Conservation (phyloP, 257 asterid species). For the Nicotiana attenuata region DNA sequence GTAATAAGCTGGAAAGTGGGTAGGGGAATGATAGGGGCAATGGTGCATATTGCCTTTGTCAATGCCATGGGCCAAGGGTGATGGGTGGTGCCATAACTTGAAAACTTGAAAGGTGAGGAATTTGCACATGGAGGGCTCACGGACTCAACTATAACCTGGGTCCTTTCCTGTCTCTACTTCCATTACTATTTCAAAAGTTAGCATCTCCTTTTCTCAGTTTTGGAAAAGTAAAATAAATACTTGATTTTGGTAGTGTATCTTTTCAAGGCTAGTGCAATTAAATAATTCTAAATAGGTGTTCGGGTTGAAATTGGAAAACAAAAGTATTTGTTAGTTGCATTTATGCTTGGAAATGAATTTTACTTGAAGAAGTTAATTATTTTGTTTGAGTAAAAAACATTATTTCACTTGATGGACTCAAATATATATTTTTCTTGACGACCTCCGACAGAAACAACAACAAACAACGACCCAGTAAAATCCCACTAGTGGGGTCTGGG, state of each 20-base stretch:
- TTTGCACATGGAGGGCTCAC: conserved; percentile 55
- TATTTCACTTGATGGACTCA: too few relatives aligned
- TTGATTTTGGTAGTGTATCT: background rate
- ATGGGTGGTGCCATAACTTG: conserved; percentile 19
- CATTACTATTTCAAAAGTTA: background rate
- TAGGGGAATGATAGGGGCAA: conserved; percentile 33
- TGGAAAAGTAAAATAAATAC: background rate
- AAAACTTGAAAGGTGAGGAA: conserved; percentile 36
- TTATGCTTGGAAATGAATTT: too few relatives aligned
- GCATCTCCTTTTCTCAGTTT: background rate
- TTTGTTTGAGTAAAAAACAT: too few relatives aligned
- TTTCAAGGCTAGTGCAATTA: background rate
- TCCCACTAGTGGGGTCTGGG: too few relatives aligned
- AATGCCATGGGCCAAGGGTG: conserved; percentile 36
- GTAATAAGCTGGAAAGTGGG: conserved; percentile 38
- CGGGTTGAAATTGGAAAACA: too few relatives aligned
- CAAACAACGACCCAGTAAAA: too few relatives aligned
- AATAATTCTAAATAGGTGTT: background rate
- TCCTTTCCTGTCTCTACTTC: background rate
- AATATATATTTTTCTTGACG: too few relatives aligned
- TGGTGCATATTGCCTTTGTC: conserved; percentile 40
- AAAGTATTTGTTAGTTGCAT: too few relatives aligned
- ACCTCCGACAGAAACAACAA: too few relatives aligned
- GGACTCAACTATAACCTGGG: conserved; percentile 1
- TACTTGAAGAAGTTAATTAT: too few relatives aligned